A percentile compares a stretch with the other conserved stretches of the same genome.
Conservation (phyloP, 495 filamentous ascomycete genomes). For the Friedmanniomyces endolithicus region DNA sequence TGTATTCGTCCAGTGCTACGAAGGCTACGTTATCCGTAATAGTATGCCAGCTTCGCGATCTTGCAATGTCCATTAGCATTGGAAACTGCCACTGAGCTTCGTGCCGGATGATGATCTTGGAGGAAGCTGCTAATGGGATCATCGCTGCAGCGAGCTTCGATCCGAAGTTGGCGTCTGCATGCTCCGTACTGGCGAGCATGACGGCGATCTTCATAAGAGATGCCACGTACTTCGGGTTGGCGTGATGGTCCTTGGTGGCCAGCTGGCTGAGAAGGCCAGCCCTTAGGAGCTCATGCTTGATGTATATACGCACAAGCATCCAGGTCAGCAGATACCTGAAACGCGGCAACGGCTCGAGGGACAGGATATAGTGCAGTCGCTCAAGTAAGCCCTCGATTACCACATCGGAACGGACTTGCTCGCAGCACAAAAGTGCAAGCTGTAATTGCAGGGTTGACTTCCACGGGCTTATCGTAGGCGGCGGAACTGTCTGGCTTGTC, state of each 20-base stretch:
- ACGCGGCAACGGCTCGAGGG: conserved; percentile 34
- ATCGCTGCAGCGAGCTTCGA: conserved; percentile 23
- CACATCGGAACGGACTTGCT: conserved; percentile 12
- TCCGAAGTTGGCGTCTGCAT: conserved; percentile 23
- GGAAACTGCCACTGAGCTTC: conserved; percentile 35
- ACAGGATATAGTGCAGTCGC: conserved; percentile 24
- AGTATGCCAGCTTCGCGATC: conserved; percentile 17
- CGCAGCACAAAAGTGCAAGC: conserved; percentile 29
- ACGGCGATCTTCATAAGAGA: conserved; percentile 33
- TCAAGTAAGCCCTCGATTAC: conserved; percentile 20
- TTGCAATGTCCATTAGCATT: conserved; percentile 23
- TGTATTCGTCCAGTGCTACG: conserved; percentile 23
- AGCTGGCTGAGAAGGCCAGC: conserved; percentile 13
- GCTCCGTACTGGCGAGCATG: conserved; percentile 25
- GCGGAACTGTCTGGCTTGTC: conserved; percentile 28
- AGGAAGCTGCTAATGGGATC: conserved; percentile 27
- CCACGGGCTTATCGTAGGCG: conserved; percentile 34
- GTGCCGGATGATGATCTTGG: conserved; percentile 31
- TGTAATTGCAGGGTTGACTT: conserved; percentile 37
- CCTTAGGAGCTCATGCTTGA: conserved; percentile 21
- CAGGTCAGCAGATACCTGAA: conserved; percentile 37
- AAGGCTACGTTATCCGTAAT: conserved; percentile 27
- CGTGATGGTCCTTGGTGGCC: conserved; percentile 20
- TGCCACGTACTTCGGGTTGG: conserved; percentile 32
- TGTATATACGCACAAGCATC: conserved; percentile 31